Conservation (phyloP, 805 yeast species). For the Hyphopichia homilentoma region DNA sequence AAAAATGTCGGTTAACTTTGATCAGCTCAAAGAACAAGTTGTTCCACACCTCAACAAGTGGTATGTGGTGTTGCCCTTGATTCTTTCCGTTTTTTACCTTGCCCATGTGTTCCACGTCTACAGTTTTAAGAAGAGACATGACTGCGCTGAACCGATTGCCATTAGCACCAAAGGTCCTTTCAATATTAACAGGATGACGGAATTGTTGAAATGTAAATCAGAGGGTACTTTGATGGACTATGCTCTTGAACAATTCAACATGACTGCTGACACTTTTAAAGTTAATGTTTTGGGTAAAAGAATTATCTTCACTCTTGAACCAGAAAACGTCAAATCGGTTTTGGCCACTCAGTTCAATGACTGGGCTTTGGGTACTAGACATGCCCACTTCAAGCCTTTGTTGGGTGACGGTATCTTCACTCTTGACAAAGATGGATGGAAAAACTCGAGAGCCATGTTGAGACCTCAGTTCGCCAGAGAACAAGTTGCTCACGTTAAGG, state of each 20-base stretch:
- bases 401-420: slow-evolving; percentile 39
- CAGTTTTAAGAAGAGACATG: slow-evolving; percentile 12
- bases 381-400: slow-evolving; percentile 25
- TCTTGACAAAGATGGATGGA: slow-evolving; percentile 37
- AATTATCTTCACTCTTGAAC: slow-evolving; percentile 24
- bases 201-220: slow-evolving; percentile 13
- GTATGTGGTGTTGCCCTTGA: slow-evolving; percentile 7
- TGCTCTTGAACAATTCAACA: slow-evolving; percentile 6
- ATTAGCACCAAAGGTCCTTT: slow-evolving; percentile 4
- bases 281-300: slow-evolving; percentile 13
- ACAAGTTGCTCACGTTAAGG: slow-evolving; percentile 29
- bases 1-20: slow-evolving; percentile 1
- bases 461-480: slow-evolving; percentile 39
- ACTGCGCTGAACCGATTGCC: slow-evolving; percentile 12
- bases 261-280: slow-evolving; percentile 9
- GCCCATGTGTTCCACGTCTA: slow-evolving; percentile 2
- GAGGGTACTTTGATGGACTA: slow-evolving; percentile 23
- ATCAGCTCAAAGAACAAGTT: background rate
- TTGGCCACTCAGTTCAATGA: slow-evolving; percentile 34
- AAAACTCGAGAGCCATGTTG: slow-evolving; percentile 31
- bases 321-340: slow-evolving; percentile 34
- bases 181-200: slow-evolving; percentile 8
- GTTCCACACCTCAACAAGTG: slow-evolving; percentile 8
- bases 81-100: slow-evolving; percentile 3
- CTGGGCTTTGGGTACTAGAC: slow-evolving; percentile 30